phyloP scores from a whole-genome alignment of 495 filamentous ascomycete genomes.

The Lentithecium fluviatile region DNA sequence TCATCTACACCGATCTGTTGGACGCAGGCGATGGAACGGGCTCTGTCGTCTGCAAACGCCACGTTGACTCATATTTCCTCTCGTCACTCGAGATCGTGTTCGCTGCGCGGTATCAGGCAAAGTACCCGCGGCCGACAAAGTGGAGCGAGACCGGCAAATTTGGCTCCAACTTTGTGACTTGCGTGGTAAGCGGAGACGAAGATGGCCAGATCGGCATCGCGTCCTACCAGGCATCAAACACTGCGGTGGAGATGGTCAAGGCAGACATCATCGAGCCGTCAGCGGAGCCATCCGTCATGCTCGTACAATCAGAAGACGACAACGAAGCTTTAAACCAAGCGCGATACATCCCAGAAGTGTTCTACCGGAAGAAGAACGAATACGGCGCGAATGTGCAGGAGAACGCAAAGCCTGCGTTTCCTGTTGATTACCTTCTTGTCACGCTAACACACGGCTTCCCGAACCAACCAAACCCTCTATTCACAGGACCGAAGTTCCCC shows the following conservation, averaged over 20 bases:
- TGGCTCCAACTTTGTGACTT: conserved; percentile 96
- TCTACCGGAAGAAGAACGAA: conserved; percentile 93
- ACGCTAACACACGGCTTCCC: conserved; percentile 97
- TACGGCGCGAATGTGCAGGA: conserved; percentile 95
- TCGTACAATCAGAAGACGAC: conserved; percentile 89
- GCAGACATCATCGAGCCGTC: conserved; percentile 95
- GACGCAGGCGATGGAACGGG: conserved; percentile 80
- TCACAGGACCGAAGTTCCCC: conserved; percentile 69
- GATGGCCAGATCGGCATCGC: conserved; percentile 83
- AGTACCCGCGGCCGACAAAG: conserved; percentile 85
- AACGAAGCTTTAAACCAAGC: conserved; percentile 67
- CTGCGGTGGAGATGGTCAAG: conserved; percentile 93
- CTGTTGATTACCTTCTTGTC: conserved; percentile 92
- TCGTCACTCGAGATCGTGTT: conserved; percentile 91
- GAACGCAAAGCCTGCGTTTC: conserved; percentile 94
- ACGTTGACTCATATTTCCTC: conserved; percentile 92
- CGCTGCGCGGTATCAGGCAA: conserved; percentile 80
- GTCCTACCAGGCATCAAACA: conserved; percentile 90
- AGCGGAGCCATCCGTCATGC: conserved; percentile 88
- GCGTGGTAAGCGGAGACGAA: conserved; percentile 88
- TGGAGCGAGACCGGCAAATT: conserved; percentile 96
- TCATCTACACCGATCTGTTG: conserved; percentile 92
- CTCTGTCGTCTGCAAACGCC: conserved; percentile 87
- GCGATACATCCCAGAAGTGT: conserved; percentile 95
- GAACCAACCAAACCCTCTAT: conserved; percentile 69